A percentile compares a stretch with the other conserved stretches of the same genome.
Evolutionary conservation across 495 filamentous ascomycete genomes (phyloP).

Genomic region (Penicillium lividum): DNA sequence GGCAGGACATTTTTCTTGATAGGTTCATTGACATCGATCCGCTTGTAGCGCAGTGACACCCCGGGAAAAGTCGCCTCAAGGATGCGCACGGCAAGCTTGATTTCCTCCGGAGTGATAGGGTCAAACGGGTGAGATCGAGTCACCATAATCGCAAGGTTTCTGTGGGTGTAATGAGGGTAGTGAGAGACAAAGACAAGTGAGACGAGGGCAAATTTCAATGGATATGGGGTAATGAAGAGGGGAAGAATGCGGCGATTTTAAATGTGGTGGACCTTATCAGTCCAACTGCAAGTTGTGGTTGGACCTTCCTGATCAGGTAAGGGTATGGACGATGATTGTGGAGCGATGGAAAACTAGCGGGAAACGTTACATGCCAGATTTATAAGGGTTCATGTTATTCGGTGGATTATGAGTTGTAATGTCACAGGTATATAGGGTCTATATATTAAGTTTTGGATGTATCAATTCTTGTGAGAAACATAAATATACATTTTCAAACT

Average conservation of each 20-base stretch:
- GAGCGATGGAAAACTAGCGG: not conserved
- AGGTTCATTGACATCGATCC: slow-evolving; percentile 42
- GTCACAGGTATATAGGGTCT: no score
- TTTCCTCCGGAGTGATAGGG: slow-evolving; percentile 42
- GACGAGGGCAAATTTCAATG: not conserved
- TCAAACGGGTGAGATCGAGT: slow-evolving; percentile 35
- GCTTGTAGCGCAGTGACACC: slow-evolving; percentile 39
- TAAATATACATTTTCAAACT: not conserved
- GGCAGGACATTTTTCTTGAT: slow-evolving; percentile 41
- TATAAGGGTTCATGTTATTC: not conserved
- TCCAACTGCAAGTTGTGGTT: slow-evolving; percentile 14
- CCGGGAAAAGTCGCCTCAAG: slow-evolving; percentile 39
- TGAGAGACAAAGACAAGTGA: not conserved
- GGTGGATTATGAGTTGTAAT: not conserved
- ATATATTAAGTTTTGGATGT: not conserved
- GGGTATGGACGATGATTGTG: slow-evolving; percentile 1
- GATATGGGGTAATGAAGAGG: slow-evolving; percentile 1
- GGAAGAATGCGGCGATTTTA: slow-evolving; percentile 14
- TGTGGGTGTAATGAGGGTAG: not conserved
- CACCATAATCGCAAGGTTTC: slow-evolving; percentile 17
- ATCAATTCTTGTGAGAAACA: not conserved
- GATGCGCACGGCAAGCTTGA: slow-evolving; percentile 40
- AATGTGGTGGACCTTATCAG: slow-evolving; percentile 21
- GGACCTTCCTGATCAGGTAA: slow-evolving; percentile 27
- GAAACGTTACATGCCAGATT: not conserved